Evolutionary conservation across 768 basidiomycete genomes (phyloP), one percentile per base, ranked within the genome.

Genomic region (Tephrocybe sp.): DNA sequence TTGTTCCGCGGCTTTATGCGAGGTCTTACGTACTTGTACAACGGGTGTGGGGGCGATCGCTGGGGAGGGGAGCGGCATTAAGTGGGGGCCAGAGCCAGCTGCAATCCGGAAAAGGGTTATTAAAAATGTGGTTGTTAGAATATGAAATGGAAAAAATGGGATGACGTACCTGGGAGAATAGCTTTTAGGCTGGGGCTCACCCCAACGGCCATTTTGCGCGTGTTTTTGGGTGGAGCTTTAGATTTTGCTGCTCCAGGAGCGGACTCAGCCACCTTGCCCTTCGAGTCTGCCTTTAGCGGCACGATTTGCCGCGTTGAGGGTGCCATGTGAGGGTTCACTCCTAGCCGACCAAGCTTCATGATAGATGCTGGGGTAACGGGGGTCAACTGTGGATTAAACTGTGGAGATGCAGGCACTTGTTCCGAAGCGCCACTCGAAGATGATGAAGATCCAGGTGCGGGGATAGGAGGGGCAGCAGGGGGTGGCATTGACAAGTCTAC

Each of bases 1-100:
- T 67, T 99, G 97, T 68, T 99, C 97, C 5, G 97, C 97, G 11
- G 86, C 90, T 69, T 98, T 98, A 70, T 99, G 91, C 6, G 90
- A 90, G 23, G 85, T 86, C 66, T 91, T 92, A 52, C 83, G 79
- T 41, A 78, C 67, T 32, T 75, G 76, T 39, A 79, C 56, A 1
- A 60, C 59, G 17, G 61, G 60, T 10, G 34, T 46, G 36, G 32
- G 45, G 34, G 48, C 45, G n/a, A 44, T 39, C 9, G 46, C 32
- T 3, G 39, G 43, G 14, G 52, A 51, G 22, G 52, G 22, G 33
- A 52, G 36, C 30, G 45, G 47, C 50, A 56, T 32, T 31, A 58
- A 34, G 9, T 53, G 49, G 9, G 61, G 44, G 52, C 61, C 39
- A 10, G 51, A 40, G 14, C 63, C 62, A 20, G 69, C 63, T 68